A percentile compares a stretch with the other conserved stretches of the same genome.
Conservation (phyloP, 768 basidiomycete species). For the Scleroderma bovista region DNA sequence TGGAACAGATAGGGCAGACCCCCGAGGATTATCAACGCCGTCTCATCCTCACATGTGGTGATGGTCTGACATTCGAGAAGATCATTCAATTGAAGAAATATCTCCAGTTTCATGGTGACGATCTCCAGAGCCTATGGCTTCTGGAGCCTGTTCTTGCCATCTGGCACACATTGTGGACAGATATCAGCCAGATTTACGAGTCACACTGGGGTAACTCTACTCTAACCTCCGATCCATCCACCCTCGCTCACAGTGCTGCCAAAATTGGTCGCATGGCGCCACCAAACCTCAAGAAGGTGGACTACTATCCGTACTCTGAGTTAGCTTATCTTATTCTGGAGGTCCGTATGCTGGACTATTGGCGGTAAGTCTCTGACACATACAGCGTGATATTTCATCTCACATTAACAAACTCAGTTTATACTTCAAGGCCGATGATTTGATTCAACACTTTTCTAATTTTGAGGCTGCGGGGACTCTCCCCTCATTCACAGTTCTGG, state of each 20-base stretch:
- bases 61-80: constrained; percentile 34
- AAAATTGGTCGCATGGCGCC: constrained; percentile 25
- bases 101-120: constrained; percentile 10
- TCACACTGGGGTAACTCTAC: constrained; percentile 28
- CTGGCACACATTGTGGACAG: constrained; percentile 14
- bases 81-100: constrained; percentile 8
- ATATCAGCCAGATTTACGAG: constrained; percentile 15
- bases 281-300: constrained; percentile 30
- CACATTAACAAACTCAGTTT: too few species aligned
- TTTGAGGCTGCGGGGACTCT: too few species aligned
- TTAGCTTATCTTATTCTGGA: constrained; percentile 23
- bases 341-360: too few species aligned
- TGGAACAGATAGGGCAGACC: constrained; percentile 30
- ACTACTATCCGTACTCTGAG: constrained; percentile 23
- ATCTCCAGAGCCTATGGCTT: constrained; percentile 2
- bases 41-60: constrained; percentile 27
- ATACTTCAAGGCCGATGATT: too few species aligned
- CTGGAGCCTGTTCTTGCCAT: constrained; percentile 4
- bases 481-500: too few species aligned
- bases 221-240: constrained; percentile 21
- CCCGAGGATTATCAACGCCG: constrained; percentile 12
- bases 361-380: too few species aligned
- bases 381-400: too few species aligned
- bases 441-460: too few species aligned
- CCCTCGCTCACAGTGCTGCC: constrained; percentile 23